Evolutionary conservation across 116 monocot species (phyloP).

Genomic region (Phalaenopsis hybrid): DNA sequence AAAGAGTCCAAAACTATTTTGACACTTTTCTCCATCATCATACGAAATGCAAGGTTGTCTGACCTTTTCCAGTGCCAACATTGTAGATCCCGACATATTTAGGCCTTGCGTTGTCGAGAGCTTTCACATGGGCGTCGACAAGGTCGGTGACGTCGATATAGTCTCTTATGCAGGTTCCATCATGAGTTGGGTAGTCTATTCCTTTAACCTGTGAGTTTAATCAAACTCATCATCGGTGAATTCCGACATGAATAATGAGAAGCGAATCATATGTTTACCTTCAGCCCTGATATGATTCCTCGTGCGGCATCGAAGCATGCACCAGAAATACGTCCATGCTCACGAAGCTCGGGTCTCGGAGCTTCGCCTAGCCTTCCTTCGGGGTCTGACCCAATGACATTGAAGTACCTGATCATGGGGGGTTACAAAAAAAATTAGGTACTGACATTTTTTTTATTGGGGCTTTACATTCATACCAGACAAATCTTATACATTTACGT

Average conservation of each 20-base stretch:
- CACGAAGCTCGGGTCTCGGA: constrained; percentile 87
- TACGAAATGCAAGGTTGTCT: background rate
- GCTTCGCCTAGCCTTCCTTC: constrained; percentile 84
- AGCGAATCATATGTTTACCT: constrained; percentile 37
- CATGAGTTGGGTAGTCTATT: constrained; percentile 68
- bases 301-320: constrained; percentile 95
- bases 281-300: constrained; percentile 75
- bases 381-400: constrained; percentile 97
- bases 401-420: constrained; percentile 72
- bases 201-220: constrained; percentile 67
- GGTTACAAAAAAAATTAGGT: background rate
- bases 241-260: background rate
- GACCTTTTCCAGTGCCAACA: constrained; percentile 95
- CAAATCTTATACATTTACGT: too few species aligned
- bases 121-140: constrained; percentile 96
- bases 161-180: constrained; percentile 90
- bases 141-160: constrained; percentile 97
- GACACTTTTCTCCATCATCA: too few species aligned
- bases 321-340: constrained; percentile 96
- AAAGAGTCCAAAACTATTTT: background rate
- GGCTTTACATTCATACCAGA: too few species aligned
- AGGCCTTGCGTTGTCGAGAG: constrained; percentile 64
- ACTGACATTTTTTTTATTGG: background rate
- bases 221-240: background rate
- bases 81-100: constrained; percentile 89